Conservation (phyloP, 192 early-diverging fungal genomes). For the Allomyces macrogynus region DNA sequence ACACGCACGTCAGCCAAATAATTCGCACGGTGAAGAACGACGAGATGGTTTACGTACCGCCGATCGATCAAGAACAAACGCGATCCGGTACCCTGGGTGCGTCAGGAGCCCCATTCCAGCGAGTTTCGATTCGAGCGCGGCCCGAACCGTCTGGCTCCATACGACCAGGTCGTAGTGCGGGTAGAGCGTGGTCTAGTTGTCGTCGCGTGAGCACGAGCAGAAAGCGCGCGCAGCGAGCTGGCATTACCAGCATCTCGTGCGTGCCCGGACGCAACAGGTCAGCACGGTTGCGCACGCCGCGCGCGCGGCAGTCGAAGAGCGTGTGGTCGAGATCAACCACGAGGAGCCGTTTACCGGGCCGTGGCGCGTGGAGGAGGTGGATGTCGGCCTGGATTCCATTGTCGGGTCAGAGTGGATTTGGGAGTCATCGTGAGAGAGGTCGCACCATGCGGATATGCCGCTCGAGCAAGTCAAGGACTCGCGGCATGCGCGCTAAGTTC, state of each 20-base stretch:
- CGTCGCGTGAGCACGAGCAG: too few species aligned
- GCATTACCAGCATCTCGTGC: constrained; percentile 18
- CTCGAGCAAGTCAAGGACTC: too few species aligned
- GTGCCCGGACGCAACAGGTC: constrained; percentile 41
- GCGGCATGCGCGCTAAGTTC: too few species aligned
- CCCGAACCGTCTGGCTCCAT: constrained; percentile 44
- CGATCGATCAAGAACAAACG: constrained; percentile 10
- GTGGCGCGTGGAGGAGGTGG: too few species aligned
- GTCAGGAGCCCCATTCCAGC: constrained; percentile 43
- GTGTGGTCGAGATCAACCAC: constrained; percentile 67
- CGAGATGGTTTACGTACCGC: too few species aligned
- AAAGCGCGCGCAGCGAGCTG: too few species aligned
- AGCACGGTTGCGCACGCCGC: constrained; percentile 24
- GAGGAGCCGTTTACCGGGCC: constrained; percentile 30
- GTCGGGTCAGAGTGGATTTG: too few species aligned
- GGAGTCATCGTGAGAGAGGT: too few species aligned
- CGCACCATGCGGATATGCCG: too few species aligned
- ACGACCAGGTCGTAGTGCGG: constrained; percentile 52
- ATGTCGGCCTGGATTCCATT: too few species aligned
- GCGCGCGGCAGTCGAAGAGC: constrained; percentile 46
- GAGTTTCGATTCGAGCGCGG: constrained; percentile 50
- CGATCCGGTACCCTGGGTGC: constrained; percentile 38
- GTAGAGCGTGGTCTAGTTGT: constrained; percentile 26
- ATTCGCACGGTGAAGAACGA: too few species aligned
- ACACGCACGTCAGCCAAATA: too few species aligned